These are phyloP conservation scores for Populus deltoides DNA, from an alignment of 345 rosid genomes.

Conservation along the genomic window DNA sequence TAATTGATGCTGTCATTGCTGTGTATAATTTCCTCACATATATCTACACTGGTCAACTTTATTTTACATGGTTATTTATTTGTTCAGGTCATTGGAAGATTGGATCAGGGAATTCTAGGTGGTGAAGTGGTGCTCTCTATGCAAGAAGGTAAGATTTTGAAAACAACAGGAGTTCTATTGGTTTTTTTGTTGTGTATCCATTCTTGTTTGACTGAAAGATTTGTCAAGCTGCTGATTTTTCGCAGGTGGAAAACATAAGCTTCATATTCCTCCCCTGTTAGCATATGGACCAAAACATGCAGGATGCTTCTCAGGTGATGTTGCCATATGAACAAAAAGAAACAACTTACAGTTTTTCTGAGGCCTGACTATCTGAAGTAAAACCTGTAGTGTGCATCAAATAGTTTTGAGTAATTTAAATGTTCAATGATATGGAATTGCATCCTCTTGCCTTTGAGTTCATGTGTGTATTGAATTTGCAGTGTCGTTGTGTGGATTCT, in stretches of 20 bases:
- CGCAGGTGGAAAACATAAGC: slow-evolving; percentile 81
- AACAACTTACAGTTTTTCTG: neutral
- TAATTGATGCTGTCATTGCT: neutral
- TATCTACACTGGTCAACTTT: neutral
- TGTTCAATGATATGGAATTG: neutral
- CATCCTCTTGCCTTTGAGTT: neutral
- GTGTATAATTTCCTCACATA: neutral
- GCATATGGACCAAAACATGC: slow-evolving; percentile 99
- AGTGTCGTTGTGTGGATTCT: neutral
- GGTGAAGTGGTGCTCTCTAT: slow-evolving; percentile 93
- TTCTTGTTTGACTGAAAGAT: neutral
- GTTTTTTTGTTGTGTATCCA: neutral
- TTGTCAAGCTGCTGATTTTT: neutral
- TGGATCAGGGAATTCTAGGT: slow-evolving; percentile 91
- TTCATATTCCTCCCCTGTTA: slow-evolving; percentile 76
- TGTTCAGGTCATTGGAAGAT: slow-evolving; percentile 72
- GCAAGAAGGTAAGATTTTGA: slow-evolving; percentile 58
- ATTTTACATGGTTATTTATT: neutral
- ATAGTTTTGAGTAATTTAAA: neutral
- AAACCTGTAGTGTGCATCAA: neutral
- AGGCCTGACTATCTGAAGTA: neutral
- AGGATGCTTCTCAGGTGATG: slow-evolving; percentile 86
- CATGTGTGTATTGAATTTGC: neutral
- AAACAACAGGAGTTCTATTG: neutral
- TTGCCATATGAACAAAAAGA: neutral